Conservation (phyloP, 768 basidiomycete genomes). For the Amanita subjunquillea region DNA sequence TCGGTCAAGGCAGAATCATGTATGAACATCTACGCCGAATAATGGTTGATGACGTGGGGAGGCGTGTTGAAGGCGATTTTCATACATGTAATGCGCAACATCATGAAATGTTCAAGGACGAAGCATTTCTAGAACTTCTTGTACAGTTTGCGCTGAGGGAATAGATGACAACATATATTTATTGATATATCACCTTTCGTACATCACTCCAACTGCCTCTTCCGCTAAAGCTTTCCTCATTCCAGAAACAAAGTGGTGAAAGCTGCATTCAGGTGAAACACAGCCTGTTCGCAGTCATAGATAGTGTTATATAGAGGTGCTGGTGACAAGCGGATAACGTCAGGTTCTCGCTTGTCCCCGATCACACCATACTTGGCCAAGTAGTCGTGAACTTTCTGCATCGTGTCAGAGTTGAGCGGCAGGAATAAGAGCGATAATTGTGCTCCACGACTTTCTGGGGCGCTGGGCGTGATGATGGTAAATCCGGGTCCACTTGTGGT, state of each 20-base stretch:
- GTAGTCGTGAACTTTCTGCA: constrained; percentile 57
- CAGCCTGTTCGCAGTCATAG: constrained; percentile 67
- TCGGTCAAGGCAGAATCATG: constrained; percentile 51
- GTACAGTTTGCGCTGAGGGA: constrained; percentile 1
- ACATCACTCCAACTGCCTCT: not conserved
- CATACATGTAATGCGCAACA: constrained; percentile 43
- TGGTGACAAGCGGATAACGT: constrained; percentile 86
- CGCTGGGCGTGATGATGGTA: constrained; percentile 85
- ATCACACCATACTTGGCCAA: constrained; percentile 68
- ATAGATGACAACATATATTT: not conserved
- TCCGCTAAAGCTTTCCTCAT: not conserved
- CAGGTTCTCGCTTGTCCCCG: constrained; percentile 86
- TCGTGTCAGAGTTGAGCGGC: constrained; percentile 46
- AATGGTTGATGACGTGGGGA: constrained; percentile 16
- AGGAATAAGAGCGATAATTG: constrained; percentile 84
- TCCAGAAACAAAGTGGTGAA: constrained; percentile 20
- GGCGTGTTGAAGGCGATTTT: constrained; percentile 18
- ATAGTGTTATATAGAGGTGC: constrained; percentile 80
- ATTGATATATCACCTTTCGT: not conserved
- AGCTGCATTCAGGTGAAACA: constrained; percentile 49
- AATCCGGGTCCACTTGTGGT: constrained; percentile 38
- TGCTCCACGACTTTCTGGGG: constrained; percentile 61
- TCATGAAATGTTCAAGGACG: constrained; percentile 34
- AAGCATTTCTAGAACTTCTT: constrained; percentile 36
- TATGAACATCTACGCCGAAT: constrained; percentile 37